phyloP scores from a whole-genome alignment of 192 early-diverging fungal genomes.

The Umbelopsis isabellina region DNA sequence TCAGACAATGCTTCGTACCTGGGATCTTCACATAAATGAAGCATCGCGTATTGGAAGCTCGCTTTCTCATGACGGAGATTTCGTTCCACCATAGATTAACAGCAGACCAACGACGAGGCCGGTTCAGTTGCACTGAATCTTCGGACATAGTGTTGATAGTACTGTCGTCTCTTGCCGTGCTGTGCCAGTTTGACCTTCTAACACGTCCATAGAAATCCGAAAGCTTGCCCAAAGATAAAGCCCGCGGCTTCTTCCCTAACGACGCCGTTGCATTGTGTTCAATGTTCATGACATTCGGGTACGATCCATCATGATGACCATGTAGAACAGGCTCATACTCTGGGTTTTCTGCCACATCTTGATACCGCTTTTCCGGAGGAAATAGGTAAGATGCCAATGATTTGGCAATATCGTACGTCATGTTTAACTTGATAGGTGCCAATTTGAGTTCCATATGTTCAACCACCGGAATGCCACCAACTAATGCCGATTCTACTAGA shows the following conservation, averaged over 20 bases:
- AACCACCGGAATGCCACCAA: conserved; percentile 84
- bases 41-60: conserved; percentile 77
- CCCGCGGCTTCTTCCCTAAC: background rate
- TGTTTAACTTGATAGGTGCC: conserved; percentile 72
- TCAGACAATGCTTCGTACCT: conserved; percentile 71
- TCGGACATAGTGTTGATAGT: background rate
- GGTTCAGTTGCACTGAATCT: background rate
- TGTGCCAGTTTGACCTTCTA: background rate
- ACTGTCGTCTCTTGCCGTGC: background rate
- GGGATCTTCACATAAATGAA: conserved; percentile 88
- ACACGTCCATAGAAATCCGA: conserved; percentile 13
- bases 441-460: conserved; percentile 86
- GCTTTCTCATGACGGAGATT: conserved; percentile 65
- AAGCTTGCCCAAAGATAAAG: conserved; percentile 7
- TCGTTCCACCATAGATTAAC: conserved; percentile 18
- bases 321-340: background rate
- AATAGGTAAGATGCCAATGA: conserved; percentile 76
- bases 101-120: conserved; percentile 1
- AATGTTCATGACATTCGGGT: background rate
- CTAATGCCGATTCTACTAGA: conserved; percentile 74
- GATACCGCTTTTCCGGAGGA: conserved; percentile 50
- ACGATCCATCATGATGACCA: background rate
- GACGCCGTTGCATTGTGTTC: background rate
- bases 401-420: conserved; percentile 79
- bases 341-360: background rate